These are phyloP conservation scores for Cryptosporidium sp. DNA, from an alignment of 169 alveolate genomes.

Conservation along the genomic window DNA sequence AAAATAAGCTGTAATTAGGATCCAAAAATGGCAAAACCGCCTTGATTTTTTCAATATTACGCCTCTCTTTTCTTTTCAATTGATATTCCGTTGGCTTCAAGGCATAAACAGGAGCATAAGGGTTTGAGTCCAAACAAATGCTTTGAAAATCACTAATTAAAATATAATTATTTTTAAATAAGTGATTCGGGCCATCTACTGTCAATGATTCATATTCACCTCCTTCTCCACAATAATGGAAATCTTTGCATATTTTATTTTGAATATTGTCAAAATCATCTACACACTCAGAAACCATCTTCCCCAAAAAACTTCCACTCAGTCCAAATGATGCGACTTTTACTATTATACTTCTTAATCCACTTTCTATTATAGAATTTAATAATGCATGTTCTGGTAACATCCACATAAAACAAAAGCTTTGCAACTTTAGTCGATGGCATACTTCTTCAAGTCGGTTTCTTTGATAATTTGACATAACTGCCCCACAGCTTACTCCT, in stretches of 20 bases:
- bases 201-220: slow-evolving; percentile 99
- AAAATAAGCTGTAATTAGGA: slow-evolving; percentile 1
- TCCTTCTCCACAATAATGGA: slow-evolving; percentile 99
- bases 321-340: slow-evolving; percentile 92
- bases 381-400: slow-evolving; percentile 88
- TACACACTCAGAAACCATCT: slow-evolving; percentile 80
- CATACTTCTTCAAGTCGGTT: slow-evolving; percentile 96
- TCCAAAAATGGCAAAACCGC: slow-evolving; percentile 47
- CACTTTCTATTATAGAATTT: slow-evolving; percentile 90
- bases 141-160: not conserved
- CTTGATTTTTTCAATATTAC: not conserved
- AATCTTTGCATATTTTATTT: slow-evolving; percentile 86
- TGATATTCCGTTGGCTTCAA: slow-evolving; percentile 11
- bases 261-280: slow-evolving; percentile 70
- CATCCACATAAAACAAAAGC: slow-evolving; percentile 86
- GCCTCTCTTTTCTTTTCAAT: not conserved
- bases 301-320: slow-evolving; percentile 90
- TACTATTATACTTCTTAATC: slow-evolving; percentile 90
- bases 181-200: slow-evolving; percentile 90
- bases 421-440: slow-evolving; percentile 78
- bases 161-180: slow-evolving; percentile 18
- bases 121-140: slow-evolving; percentile 44
- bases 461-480: slow-evolving; percentile 95
- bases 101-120: slow-evolving; percentile 63
- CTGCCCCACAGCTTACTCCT: slow-evolving; percentile 96